Conservation (phyloP, 2,329 filamentous ascomycete species). For the Balansia obtecta region DNA sequence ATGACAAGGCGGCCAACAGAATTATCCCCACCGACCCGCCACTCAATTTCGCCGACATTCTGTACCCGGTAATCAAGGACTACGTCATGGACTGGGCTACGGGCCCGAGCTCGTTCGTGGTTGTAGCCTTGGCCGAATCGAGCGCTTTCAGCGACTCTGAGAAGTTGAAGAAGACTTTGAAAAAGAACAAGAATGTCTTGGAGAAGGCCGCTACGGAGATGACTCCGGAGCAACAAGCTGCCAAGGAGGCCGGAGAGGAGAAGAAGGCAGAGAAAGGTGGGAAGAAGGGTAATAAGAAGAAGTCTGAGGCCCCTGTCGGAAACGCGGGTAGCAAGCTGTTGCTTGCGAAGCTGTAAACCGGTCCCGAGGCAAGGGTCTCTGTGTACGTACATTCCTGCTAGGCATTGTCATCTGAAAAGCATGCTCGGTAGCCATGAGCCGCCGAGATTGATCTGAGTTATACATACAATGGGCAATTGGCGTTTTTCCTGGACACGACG, state of each 20-base stretch:
- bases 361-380: background rate
- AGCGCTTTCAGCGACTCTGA: slow-evolving; percentile 54
- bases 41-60: slow-evolving; percentile 64
- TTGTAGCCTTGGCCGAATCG: slow-evolving; percentile 70
- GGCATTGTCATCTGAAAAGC: background rate
- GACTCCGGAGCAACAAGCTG: slow-evolving; percentile 39
- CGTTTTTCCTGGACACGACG: background rate
- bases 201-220: slow-evolving; percentile 53
- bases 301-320: slow-evolving; percentile 34
- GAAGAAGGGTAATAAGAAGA: slow-evolving; percentile 31
- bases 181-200: slow-evolving; percentile 59
- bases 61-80: slow-evolving; percentile 73
- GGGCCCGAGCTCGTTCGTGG: slow-evolving; percentile 73
- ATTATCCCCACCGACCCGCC: slow-evolving; percentile 62
- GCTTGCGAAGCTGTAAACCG: slow-evolving; percentile 39
- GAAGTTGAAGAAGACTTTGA: slow-evolving; percentile 56
- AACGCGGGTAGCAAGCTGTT: slow-evolving; percentile 51
- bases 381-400: background rate
- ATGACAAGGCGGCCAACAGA: slow-evolving; percentile 60
- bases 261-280: slow-evolving; percentile 28
- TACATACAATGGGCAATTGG: slow-evolving; percentile 2
- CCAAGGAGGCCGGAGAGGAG: slow-evolving; percentile 35
- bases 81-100: slow-evolving; percentile 74
- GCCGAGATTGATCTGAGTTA: background rate
- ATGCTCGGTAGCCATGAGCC: background rate